Conservation (phyloP, 2,329 filamentous ascomycete genomes). For the Talaromyces sp. region DNA sequence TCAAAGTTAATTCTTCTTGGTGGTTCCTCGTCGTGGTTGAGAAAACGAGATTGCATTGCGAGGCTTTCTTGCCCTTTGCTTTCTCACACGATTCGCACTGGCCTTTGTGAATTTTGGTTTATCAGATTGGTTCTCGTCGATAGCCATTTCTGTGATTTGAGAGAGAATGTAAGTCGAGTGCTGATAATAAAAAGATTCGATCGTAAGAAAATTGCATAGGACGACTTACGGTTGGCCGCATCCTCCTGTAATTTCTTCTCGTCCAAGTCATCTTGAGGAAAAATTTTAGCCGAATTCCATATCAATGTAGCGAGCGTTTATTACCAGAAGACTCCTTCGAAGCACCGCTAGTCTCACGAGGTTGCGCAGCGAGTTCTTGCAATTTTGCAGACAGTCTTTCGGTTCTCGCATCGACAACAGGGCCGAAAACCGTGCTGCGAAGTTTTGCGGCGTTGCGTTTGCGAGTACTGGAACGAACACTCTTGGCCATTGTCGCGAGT, state of each 20-base stretch:
- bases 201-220: not conserved
- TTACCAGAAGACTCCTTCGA: conserved; percentile 17
- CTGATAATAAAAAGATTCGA: not conserved
- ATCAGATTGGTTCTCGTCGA: conserved; percentile 23
- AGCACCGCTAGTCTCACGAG: conserved; percentile 45
- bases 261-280: not conserved
- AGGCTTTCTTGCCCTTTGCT: conserved; percentile 30
- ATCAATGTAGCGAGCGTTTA: not conserved
- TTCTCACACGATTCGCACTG: conserved; percentile 30
- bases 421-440: conserved; percentile 76
- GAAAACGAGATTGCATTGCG: conserved; percentile 36
- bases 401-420: conserved; percentile 69
- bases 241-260: conserved; percentile 46
- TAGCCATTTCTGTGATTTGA: conserved; percentile 31
- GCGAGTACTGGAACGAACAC: conserved; percentile 67
- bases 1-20: conserved; percentile 26
- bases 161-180: not conserved
- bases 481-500: conserved; percentile 69
- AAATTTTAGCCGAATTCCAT: conserved; percentile 17
- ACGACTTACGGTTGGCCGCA: conserved; percentile 67
- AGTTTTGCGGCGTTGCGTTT: conserved; percentile 81
- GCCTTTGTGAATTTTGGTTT: conserved; percentile 20
- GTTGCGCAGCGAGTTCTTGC: conserved; percentile 69
- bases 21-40: conserved; percentile 22
- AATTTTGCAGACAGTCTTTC: conserved; percentile 82